Conservation (phyloP, 2,329 filamentous ascomycete genomes). For the Ophiostoma tasmaniense region DNA sequence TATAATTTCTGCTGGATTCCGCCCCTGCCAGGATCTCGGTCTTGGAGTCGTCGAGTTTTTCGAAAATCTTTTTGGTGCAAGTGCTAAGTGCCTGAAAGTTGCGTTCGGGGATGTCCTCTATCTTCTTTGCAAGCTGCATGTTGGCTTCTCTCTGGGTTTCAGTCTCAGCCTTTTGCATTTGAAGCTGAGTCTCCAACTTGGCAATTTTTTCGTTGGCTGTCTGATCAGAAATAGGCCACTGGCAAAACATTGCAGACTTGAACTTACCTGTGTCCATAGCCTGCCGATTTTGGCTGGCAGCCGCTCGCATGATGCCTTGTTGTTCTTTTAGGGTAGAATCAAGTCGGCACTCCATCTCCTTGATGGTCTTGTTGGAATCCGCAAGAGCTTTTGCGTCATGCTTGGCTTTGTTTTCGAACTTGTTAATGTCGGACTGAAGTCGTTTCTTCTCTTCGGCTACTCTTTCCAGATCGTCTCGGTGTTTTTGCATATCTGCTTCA, state of each 20-base stretch:
- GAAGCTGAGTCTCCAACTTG: not conserved
- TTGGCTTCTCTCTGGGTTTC: slow-evolving; percentile 8
- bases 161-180: slow-evolving; percentile 14
- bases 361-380: slow-evolving; percentile 25
- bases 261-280: slow-evolving; percentile 17
- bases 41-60: slow-evolving; percentile 13
- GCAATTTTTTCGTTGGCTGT: slow-evolving; percentile 14
- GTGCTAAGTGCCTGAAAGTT: slow-evolving; percentile 17
- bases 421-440: slow-evolving; percentile 25
- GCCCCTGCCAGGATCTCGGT: not conserved
- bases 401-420: not conserved
- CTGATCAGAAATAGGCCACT: not conserved
- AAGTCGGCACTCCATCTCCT: slow-evolving; percentile 29
- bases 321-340: slow-evolving; percentile 27
- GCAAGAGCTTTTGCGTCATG: slow-evolving; percentile 27
- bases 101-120: slow-evolving; percentile 16
- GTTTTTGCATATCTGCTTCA: slow-evolving; percentile 30
- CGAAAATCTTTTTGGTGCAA: slow-evolving; percentile 16
- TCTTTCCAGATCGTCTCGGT: slow-evolving; percentile 36
- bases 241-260: not conserved
- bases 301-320: slow-evolving; percentile 21
- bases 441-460: slow-evolving; percentile 39
- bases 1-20: not conserved
- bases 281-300: slow-evolving; percentile 13
- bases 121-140: slow-evolving; percentile 6